Conservation (phyloP, 2,329 filamentous ascomycete genomes). For the Tympanopsis confertula region DNA sequence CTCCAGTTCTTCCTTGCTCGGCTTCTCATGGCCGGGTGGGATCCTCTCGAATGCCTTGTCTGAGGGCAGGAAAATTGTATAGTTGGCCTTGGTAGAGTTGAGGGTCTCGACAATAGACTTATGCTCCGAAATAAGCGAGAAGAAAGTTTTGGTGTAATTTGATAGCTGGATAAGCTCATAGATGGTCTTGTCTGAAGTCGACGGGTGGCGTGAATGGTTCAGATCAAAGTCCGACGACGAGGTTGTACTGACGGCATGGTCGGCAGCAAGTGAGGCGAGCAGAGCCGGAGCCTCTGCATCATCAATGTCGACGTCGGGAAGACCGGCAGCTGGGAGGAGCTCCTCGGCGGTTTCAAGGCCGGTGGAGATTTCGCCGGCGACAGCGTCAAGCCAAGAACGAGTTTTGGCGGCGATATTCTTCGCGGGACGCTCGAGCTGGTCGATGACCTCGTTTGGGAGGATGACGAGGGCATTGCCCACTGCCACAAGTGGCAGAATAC, state of each 20-base stretch:
- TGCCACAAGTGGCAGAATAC: too few species aligned
- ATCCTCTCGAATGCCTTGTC: conserved; percentile 62
- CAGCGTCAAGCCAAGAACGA: too few species aligned
- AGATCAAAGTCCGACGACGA: not conserved
- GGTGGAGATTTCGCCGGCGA: too few species aligned
- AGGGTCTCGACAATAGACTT: conserved; percentile 60
- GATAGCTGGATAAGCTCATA: conserved; percentile 68
- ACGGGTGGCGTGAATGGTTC: conserved; percentile 16
- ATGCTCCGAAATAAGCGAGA: conserved; percentile 63
- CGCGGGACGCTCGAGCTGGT: too few species aligned
- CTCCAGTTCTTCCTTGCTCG: conserved; percentile 59
- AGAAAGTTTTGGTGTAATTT: conserved; percentile 68
- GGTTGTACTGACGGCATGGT: conserved; percentile 5
- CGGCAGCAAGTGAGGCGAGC: too few species aligned
- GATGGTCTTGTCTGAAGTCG: conserved; percentile 58
- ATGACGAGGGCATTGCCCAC: too few species aligned
- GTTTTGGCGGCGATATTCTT: too few species aligned
- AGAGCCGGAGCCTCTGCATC: too few species aligned
- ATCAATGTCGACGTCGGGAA: too few species aligned
- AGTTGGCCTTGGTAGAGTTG: conserved; percentile 63
- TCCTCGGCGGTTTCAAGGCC: too few species aligned
- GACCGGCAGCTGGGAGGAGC: too few species aligned
- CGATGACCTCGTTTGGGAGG: too few species aligned
- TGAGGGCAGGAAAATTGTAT: conserved; percentile 72
- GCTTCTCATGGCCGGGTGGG: conserved; percentile 40